These are phyloP conservation scores for Yamadazyma insecticola DNA, from an alignment of 805 yeast genomes.

Conservation along the genomic window DNA sequence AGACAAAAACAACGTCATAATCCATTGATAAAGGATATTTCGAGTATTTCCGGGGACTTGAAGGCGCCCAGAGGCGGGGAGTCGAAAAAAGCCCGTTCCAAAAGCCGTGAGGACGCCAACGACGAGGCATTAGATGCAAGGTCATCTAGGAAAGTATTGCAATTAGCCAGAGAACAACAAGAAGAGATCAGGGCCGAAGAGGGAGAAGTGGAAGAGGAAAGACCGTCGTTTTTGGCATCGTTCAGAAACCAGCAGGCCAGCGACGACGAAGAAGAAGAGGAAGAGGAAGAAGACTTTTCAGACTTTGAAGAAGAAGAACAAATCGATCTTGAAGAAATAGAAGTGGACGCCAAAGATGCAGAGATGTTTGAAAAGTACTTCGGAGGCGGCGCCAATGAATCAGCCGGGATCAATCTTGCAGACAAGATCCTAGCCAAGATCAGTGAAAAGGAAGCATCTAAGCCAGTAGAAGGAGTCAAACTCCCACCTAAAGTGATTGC, in stretches of 20 bases:
- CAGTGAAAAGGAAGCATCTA: constrained; percentile 59
- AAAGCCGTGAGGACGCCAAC: constrained; percentile 42
- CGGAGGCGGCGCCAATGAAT: constrained; percentile 20
- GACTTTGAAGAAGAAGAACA: constrained; percentile 57
- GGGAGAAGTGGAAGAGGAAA: constrained; percentile 16
- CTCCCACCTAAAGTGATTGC: constrained; percentile 95
- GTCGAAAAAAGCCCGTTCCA: constrained; percentile 23
- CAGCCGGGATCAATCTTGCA: constrained; percentile 59
- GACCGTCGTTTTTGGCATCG: constrained; percentile 18
- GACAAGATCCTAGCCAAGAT: constrained; percentile 92
- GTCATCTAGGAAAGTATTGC: constrained; percentile 78
- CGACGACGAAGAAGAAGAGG: constrained; percentile 35
- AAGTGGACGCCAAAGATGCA: constrained; percentile 76
- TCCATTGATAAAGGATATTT: constrained; percentile 74
- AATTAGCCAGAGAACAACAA: constrained; percentile 89
- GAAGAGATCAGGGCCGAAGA: constrained; percentile 71
- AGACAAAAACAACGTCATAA: constrained; percentile 68
- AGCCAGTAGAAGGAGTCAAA: constrained; percentile 63
- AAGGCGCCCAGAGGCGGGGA: constrained; percentile 42
- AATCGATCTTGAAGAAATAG: constrained; percentile 55
- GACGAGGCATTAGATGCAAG: constrained; percentile 75
- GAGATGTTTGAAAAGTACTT: constrained; percentile 78
- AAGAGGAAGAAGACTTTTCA: constrained; percentile 49
- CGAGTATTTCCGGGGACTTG: constrained; percentile 69
- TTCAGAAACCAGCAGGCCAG: constrained; percentile 18